Evolutionary conservation across 352 stramenopile genomes (phyloP).

Genomic region (Blastocystis sp.): DNA sequence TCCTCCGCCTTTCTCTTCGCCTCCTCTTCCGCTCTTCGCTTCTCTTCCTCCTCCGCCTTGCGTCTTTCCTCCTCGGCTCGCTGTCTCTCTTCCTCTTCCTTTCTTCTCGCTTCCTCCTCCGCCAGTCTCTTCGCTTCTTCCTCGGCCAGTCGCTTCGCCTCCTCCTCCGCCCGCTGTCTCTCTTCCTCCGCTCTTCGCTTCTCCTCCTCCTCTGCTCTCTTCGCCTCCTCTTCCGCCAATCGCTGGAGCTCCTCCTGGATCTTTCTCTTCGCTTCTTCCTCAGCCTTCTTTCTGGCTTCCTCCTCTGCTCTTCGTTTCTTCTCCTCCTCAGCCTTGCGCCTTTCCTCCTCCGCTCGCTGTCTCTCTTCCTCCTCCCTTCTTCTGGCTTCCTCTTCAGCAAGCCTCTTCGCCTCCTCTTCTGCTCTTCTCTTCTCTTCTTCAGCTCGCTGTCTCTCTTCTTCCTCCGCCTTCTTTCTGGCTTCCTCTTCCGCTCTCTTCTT

Average conservation of each 20-base stretch:
- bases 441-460: background rate
- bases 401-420: background rate
- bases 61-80: conserved; percentile 33
- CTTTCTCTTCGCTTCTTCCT: conserved; percentile 28
- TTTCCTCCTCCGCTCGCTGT: background rate
- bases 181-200: background rate
- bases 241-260: background rate
- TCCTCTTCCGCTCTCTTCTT: background rate
- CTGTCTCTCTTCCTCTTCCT: background rate
- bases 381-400: background rate
- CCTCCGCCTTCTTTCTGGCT: background rate
- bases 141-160: background rate
- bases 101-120: background rate
- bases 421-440: conserved; percentile 10
- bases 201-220: background rate
- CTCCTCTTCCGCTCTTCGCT: conserved; percentile 30
- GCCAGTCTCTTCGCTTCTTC: background rate
- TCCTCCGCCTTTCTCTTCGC: background rate
- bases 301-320: conserved; percentile 10
- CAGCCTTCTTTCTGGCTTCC: conserved; percentile 13
- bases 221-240: background rate
- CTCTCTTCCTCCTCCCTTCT: background rate
- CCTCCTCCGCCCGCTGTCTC: background rate
- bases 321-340: background rate
- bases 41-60: conserved; percentile 3